Percentiles rank a stretch among this genome's conserved stretches.
phyloP scores from a whole-genome alignment of 495 filamentous ascomycete species.

The Tuber borchii region DNA sequence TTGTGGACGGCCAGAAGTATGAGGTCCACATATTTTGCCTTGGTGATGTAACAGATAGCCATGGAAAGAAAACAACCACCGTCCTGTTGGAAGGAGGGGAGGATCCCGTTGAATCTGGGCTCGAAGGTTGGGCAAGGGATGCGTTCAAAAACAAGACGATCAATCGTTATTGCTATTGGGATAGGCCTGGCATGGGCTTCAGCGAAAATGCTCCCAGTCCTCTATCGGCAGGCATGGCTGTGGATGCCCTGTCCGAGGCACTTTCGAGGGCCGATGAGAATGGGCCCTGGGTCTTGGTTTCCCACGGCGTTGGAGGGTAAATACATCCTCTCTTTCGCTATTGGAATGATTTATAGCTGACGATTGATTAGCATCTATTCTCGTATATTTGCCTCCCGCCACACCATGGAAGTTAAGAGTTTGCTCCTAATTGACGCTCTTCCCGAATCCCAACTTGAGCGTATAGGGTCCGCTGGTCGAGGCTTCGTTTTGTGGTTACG shows the following conservation, averaged over 20 bases:
- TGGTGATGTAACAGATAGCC: constrained; percentile 54
- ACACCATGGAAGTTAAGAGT: constrained; percentile 63
- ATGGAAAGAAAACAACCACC: constrained; percentile 55
- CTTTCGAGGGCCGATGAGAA: constrained; percentile 71
- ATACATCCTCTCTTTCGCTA: neutral
- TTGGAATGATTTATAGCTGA: neutral
- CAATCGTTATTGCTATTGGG: constrained; percentile 85
- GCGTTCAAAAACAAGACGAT: constrained; percentile 69
- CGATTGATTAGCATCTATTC: constrained; percentile 60
- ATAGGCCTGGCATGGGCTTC: constrained; percentile 80
- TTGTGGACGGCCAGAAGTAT: constrained; percentile 74
- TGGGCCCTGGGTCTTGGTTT: constrained; percentile 72
- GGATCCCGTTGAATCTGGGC: constrained; percentile 63
- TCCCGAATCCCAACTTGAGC: constrained; percentile 72
- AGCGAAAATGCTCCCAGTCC: constrained; percentile 88
- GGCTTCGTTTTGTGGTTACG: constrained; percentile 81
- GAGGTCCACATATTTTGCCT: constrained; percentile 77
- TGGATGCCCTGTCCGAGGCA: constrained; percentile 77
- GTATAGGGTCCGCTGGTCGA: constrained; percentile 57
- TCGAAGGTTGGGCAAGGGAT: constrained; percentile 64
- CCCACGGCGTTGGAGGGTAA: constrained; percentile 39
- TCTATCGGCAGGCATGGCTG: constrained; percentile 81
- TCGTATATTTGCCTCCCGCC: constrained; percentile 78
- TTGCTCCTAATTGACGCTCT: constrained; percentile 79
- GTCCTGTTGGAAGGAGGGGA: constrained; percentile 79